Base-by-base conservation (phyloP, 1,139 yeast species). In the Lodderomyces metapsilosis region DNA sequence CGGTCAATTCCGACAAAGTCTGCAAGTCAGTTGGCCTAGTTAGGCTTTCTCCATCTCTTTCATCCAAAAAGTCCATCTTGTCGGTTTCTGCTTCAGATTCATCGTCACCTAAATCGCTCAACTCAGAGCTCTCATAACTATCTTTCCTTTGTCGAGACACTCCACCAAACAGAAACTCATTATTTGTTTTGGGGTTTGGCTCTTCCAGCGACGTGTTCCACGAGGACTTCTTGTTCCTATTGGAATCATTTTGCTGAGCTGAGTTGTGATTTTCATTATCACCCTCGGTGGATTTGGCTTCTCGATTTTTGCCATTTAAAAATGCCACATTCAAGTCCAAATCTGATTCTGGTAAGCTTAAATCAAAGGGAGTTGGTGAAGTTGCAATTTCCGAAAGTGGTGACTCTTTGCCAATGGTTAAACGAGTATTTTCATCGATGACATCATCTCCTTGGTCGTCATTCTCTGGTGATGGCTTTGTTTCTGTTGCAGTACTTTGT, bases 61-160 rank as follows among this genome's bases (percentile, higher is more conserved):
- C 75, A 28, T 70, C 75, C 43, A 72, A 54, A 48, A 72, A 72
- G 52, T 80, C 88, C 84, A 84, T 79, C 49, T 76, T 79, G 55
- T 84, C 94, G 2, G 94, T 85, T 58, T 85, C 94, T 3, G 88
- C 91, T 57, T 85, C 92, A 5, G 88, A 81, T 50, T 80, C 82
- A 45, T 77, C 71, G 43, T 80, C 88, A 39, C 80, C 82, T 47
- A 80, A 63, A 48, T 81, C 88, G 40, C 85, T 70, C 38, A 72
- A 58, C 45, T 72, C 78, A 4, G 75, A 68, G 49, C 75, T 68
- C 38, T 71, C 76, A 56, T 66, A 62, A 47, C 58, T 57, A 42
- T 56, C 63, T 32, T 51, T 52, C 25, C 41, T 38, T 18, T 28
- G 38, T 12, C 27, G 32, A 17, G 30, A 5, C 13, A 28, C 15